phyloP scores from a whole-genome alignment of 2,329 filamentous ascomycete species.

The Colletotrichum costaricense region DNA sequence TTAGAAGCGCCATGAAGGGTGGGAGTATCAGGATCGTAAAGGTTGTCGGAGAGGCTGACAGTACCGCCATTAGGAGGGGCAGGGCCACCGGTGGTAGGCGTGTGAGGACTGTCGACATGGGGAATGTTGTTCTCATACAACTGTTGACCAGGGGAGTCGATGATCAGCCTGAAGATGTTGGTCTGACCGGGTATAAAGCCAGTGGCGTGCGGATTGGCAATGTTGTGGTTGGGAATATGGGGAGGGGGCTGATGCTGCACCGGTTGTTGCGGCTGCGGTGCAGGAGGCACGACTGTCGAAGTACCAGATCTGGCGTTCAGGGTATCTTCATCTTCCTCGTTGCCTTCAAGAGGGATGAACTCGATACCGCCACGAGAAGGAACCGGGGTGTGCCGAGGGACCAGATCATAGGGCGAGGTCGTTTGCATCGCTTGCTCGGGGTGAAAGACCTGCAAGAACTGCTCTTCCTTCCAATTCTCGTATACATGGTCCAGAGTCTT shows the following conservation, averaged over 20 bases:
- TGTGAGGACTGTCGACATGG: not conserved
- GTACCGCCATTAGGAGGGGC: not conserved
- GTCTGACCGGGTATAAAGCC: not conserved
- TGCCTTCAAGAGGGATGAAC: not conserved
- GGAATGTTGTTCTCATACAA: not conserved
- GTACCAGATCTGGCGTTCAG: not conserved
- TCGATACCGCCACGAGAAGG: not conserved
- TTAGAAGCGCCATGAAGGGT: not conserved
- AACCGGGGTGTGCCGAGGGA: not conserved
- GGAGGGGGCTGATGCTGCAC: not conserved
- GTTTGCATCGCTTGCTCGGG: not conserved
- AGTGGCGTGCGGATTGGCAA: not conserved
- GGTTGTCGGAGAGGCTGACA: not conserved
- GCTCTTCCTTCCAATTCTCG: slow-evolving; percentile 14
- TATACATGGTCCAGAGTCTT: not conserved
- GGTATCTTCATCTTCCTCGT: not conserved
- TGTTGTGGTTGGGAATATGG: not conserved
- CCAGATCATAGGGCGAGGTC: not conserved
- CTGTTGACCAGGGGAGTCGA: not conserved
- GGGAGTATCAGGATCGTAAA: not conserved
- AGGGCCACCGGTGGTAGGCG: not conserved
- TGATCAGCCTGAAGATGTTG: not conserved
- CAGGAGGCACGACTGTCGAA: not conserved
- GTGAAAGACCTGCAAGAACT: not conserved
- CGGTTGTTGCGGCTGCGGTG: not conserved